Conservation (phyloP, 164 flowering plant genomes). For the Amborella trichopoda region DNA sequence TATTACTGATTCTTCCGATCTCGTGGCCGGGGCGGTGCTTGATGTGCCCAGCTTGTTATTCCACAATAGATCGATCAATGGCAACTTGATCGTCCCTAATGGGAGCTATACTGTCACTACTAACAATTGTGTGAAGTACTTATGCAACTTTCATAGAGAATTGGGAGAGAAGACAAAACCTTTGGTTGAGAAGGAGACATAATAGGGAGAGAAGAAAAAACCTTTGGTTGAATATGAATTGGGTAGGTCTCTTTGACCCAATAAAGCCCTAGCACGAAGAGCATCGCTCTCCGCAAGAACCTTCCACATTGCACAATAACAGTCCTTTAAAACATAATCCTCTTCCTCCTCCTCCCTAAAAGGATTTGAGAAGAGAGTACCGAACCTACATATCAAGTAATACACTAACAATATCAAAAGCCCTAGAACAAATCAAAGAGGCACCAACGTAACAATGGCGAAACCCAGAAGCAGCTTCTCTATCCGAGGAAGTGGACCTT, state of each 20-base stretch:
- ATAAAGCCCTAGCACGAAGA: constrained; percentile 20
- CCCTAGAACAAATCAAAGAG: constrained; percentile 43
- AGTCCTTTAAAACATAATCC: constrained; percentile 35
- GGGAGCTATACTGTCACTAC: too few relatives aligned
- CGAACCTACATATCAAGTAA: constrained; percentile 24
- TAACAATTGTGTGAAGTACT: too few relatives aligned
- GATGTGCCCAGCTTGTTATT: too few relatives aligned
- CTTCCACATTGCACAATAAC: constrained; percentile 17
- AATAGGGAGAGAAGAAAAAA: too few relatives aligned
- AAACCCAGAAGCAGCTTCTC: constrained; percentile 57
- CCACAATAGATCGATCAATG: too few relatives aligned
- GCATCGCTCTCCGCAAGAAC: constrained; percentile 18
- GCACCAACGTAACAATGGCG: constrained; percentile 54
- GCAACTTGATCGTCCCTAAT: too few relatives aligned
- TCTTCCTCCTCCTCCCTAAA: constrained; percentile 24
- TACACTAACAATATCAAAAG: constrained; percentile 22
- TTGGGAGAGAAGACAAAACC: too few relatives aligned
- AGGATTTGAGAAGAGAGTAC: constrained; percentile 42
- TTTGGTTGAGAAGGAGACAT: too few relatives aligned
- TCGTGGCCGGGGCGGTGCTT: too few relatives aligned
- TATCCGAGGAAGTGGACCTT: constrained; percentile 43
- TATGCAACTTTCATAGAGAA: too few relatives aligned
- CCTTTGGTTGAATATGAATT: too few relatives aligned
- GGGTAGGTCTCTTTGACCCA: constrained; percentile 13
- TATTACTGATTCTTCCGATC: too few relatives aligned